Conservation (phyloP, 192 early-diverging fungal species). For the Radiomyces spectabilis region DNA sequence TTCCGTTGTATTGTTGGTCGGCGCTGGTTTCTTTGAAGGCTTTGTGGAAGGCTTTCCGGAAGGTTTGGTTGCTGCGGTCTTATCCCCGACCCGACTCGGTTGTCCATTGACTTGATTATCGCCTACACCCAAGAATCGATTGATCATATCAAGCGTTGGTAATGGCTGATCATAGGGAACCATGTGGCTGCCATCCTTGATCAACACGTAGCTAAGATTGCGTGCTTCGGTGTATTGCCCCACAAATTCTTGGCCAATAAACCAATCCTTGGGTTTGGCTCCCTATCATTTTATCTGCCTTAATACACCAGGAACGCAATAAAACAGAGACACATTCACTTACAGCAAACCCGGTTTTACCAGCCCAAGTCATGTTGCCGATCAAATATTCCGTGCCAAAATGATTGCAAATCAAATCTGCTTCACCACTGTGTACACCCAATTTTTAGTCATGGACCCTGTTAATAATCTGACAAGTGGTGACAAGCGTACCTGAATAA, state of each 20-base stretch:
- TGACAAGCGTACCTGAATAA: slow-evolving; percentile 51
- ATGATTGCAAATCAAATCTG: slow-evolving; percentile 78
- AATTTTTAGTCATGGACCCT: no score
- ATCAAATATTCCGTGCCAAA: slow-evolving; percentile 64
- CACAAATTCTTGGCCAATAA: slow-evolving; percentile 27
- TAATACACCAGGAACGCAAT: no score
- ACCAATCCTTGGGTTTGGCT: slow-evolving; percentile 36
- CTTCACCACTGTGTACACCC: slow-evolving; percentile 76
- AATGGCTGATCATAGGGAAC: slow-evolving; percentile 83
- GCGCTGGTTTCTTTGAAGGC: slow-evolving; percentile 6
- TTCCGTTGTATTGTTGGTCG: slow-evolving; percentile 10
- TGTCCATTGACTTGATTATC: slow-evolving; percentile 6
- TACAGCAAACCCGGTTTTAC: slow-evolving; percentile 51
- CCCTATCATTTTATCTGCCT: slow-evolving; percentile 25
- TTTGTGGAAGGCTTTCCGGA: neutral
- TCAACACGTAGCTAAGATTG: slow-evolving; percentile 73
- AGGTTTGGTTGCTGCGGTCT: neutral
- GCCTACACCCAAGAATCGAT: slow-evolving; percentile 63
- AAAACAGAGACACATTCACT: no score
- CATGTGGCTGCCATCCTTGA: slow-evolving; percentile 87
- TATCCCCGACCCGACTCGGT: slow-evolving; percentile 15
- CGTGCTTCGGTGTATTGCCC: slow-evolving; percentile 38
- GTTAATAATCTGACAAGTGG: no score
- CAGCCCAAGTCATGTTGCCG: slow-evolving; percentile 59
- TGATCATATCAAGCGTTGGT: slow-evolving; percentile 79